Base-by-base conservation (phyloP, 2,329 filamentous ascomycete genomes). In the Talaromyces sp. region DNA sequence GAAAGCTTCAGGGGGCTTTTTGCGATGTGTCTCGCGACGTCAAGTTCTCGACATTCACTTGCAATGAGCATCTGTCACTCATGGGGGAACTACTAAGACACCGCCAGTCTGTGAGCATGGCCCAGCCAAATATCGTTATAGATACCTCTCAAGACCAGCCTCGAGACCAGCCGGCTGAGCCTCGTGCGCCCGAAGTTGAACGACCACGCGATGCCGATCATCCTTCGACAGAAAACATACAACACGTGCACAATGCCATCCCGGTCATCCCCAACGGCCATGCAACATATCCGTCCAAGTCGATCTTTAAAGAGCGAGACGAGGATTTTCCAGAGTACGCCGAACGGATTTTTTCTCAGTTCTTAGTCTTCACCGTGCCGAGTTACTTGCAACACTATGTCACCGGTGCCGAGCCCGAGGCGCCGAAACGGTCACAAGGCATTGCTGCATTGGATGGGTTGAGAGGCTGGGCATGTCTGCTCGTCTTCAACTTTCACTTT, bases 401-500 rank as follows among this genome's bases (percentile, higher is more conserved):
- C 58, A 67, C 75, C 4, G 71, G 71, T 13, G 71, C 67, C n/a
- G 62, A 69, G 27, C 66, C 68, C 14, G 62, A 68, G 0, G 62
- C 69, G 27, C 65, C 69, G 6, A 56, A 67, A 9, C 73, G 71
- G 50, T 66, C 72, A 11, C 73, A 77, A 64, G 71, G 70, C 14
- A 75, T 77, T 58, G 75, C 73, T 17, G 75, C 74, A 31, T 68
- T 79, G 31, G 76, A 79, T 58, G 77, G 76, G 11, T 63, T 78
- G 60, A 71, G 77, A 60, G 77, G 77, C 56, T 76, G 77, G 70
- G 77, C 77, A 27, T 74, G 76, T 61, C 65, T 79, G 49, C 73
- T 78, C 32, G 77, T 79, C 58, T 78, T 78, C 67, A 79, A 78
- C 56, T 79, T 79, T 63, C 77, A 79, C 62, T 78, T 77, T 59